Evolutionary conservation across 805 yeast genomes (phyloP), one percentile per base, ranked within the genome.

Genomic region (Starmerella kuoi): DNA sequence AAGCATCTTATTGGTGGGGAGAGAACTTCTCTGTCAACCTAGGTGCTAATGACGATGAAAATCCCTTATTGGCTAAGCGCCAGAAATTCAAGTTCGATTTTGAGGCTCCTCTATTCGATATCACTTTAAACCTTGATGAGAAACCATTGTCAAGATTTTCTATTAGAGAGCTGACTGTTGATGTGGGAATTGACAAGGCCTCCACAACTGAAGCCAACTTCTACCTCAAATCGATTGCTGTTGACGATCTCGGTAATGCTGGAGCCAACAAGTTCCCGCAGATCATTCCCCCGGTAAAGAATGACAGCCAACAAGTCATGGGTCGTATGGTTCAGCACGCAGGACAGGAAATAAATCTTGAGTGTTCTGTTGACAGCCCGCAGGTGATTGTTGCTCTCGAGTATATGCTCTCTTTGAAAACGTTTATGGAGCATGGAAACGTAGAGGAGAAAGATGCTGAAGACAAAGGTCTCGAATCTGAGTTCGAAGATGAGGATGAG

Each of bases 361-460:
- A 47, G 14, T 51, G 53, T 25, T 50, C 85, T 0, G 70, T 88
- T 9, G 94, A 84, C 46, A 80, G 79, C 47, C 96, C 96, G 0
- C 73, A 72, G 44, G 70, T 80, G 9, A 76, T 91, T 37, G 58
- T 91, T 23, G 95, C 96, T 0, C 63, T 91, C 51, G 97, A 87
- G 56, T 87, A 84, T 59, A 55, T 88, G 27, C 73, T 87, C 59
- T 83, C 91, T 2, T 55, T 91, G 50, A 81, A 81, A 49, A 56
- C 64, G 0, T 87, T 79, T 56, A 58, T 66, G n/a, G 77, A 72
- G 42, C 65, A 64, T 34, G 82, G 76, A 0, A 49, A 12, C 9
- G 15, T 21, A 4, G 31, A 9, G 1, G 31, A 17, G 22, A 41
- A 31, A 5, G n/a, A n/a, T 17, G 5, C 28, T n/a, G 51, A 44